These are phyloP conservation scores for Cyclotella distinguenda DNA, from an alignment of 108 stramenopile genomes.

Conservation along the genomic window DNA sequence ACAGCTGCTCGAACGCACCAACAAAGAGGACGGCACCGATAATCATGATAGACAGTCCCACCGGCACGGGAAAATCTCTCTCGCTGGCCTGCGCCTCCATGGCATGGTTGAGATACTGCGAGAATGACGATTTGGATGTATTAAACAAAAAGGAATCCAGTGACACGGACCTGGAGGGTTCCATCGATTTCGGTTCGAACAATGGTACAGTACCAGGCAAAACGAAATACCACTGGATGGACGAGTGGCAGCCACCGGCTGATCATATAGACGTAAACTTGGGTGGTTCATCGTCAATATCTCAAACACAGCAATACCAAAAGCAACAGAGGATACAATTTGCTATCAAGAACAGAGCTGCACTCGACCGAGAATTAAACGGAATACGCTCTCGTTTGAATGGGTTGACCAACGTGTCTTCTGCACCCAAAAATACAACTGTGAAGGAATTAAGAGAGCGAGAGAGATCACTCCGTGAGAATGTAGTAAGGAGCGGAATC, in stretches of 20 bases:
- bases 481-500: constrained; percentile 36
- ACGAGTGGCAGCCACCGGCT: constrained; percentile 63
- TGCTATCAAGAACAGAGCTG: constrained; percentile 29
- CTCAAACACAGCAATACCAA: no score
- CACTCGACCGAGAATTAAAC: constrained; percentile 25
- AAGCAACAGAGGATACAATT: constrained; percentile 6
- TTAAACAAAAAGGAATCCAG: constrained; percentile 3
- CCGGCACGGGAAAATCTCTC: constrained; percentile 81
- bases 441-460: background rate
- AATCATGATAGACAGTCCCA: constrained; percentile 79
- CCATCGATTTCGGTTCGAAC: background rate
- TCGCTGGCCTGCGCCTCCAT: constrained; percentile 77
- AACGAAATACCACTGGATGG: constrained; percentile 64
- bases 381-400: constrained; percentile 37
- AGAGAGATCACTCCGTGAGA: constrained; percentile 37
- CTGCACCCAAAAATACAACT: constrained; percentile 3
- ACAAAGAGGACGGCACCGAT: constrained; percentile 39
- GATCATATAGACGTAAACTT: constrained; percentile 19
- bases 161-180: background rate
- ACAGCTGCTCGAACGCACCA: background rate
- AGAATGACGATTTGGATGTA: constrained; percentile 40
- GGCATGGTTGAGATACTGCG: constrained; percentile 71
- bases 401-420: constrained; percentile 21
- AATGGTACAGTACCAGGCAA: constrained; percentile 5
- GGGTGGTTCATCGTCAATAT: no score